phyloP scores from a whole-genome alignment of 169 alveolate genomes.

The Theileria parva region DNA sequence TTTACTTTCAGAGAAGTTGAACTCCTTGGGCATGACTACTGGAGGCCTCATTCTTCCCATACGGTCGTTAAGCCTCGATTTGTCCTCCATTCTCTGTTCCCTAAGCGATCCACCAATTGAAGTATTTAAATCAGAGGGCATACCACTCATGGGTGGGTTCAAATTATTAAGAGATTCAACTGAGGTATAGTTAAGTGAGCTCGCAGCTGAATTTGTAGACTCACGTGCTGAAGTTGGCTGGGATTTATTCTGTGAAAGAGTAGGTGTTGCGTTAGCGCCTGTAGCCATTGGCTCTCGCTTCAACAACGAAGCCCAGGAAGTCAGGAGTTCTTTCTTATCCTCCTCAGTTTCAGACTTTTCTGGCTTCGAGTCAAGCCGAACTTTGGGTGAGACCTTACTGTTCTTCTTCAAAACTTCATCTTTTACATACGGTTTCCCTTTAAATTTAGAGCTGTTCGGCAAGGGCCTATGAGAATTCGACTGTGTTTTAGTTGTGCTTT shows the following conservation, averaged over 20 bases:
- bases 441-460: not conserved
- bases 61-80: slow-evolving; percentile 35
- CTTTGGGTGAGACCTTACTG: slow-evolving; percentile 8
- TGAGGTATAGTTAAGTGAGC: not conserved
- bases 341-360: slow-evolving; percentile 35
- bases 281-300: not conserved
- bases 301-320: slow-evolving; percentile 22
- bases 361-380: slow-evolving; percentile 15
- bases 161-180: not conserved
- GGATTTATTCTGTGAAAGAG: not conserved
- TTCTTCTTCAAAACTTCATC: slow-evolving; percentile 12
- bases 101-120: not conserved
- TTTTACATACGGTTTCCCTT: slow-evolving; percentile 2
- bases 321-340: slow-evolving; percentile 16
- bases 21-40: slow-evolving; percentile 61
- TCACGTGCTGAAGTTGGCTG: not conserved
- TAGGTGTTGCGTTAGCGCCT: not conserved
- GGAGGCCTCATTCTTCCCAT: slow-evolving; percentile 30
- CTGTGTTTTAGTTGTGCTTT: not conserved
- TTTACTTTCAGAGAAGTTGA: slow-evolving; percentile 20
- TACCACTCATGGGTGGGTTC: not conserved
- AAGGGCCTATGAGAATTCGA: not conserved
- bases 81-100: not conserved
- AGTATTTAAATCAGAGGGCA: not conserved
- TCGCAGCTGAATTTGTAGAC: not conserved